phyloP scores from a whole-genome alignment of 495 filamentous ascomycete species.

The Neurospora sp. region DNA sequence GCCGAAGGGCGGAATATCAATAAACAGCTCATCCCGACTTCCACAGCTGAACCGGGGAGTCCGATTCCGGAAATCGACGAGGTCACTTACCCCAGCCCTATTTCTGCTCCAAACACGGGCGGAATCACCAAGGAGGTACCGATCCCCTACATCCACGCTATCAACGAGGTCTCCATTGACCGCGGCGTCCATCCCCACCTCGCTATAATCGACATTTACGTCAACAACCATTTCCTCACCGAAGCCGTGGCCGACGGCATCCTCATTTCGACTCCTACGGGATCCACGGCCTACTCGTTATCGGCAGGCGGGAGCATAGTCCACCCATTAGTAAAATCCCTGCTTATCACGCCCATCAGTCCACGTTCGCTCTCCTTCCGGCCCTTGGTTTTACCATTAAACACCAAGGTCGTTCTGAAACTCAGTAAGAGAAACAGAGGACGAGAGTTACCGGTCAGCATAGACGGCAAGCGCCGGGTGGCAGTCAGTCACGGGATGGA shows the following conservation, averaged over 20 bases:
- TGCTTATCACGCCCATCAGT: slow-evolving; percentile 90
- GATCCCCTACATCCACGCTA: slow-evolving; percentile 56
- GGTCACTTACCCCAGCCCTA: background rate
- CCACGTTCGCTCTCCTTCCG: slow-evolving; percentile 86
- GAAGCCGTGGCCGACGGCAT: slow-evolving; percentile 92
- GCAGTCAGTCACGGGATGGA: slow-evolving; percentile 76
- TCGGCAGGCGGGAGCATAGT: slow-evolving; percentile 88
- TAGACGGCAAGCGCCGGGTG: slow-evolving; percentile 70
- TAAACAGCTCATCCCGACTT: slow-evolving; percentile 35
- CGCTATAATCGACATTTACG: slow-evolving; percentile 77
- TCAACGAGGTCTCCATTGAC: slow-evolving; percentile 93
- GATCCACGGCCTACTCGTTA: slow-evolving; percentile 91
- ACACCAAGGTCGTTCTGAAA: slow-evolving; percentile 74
- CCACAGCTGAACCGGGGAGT: slow-evolving; percentile 30
- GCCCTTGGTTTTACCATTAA: slow-evolving; percentile 78
- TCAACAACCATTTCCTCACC: slow-evolving; percentile 77
- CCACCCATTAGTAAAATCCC: slow-evolving; percentile 77
- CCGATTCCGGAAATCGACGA: slow-evolving; percentile 13
- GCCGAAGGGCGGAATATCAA: slow-evolving; percentile 46
- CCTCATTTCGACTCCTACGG: slow-evolving; percentile 86
- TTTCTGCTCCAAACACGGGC: background rate
- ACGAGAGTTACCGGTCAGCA: slow-evolving; percentile 75
- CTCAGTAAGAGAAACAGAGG: slow-evolving; percentile 76
- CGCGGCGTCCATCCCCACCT: slow-evolving; percentile 83
- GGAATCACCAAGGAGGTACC: slow-evolving; percentile 7